Base-by-base conservation (phyloP, 192 early-diverging fungal genomes). In the Coemansia sp. region DNA sequence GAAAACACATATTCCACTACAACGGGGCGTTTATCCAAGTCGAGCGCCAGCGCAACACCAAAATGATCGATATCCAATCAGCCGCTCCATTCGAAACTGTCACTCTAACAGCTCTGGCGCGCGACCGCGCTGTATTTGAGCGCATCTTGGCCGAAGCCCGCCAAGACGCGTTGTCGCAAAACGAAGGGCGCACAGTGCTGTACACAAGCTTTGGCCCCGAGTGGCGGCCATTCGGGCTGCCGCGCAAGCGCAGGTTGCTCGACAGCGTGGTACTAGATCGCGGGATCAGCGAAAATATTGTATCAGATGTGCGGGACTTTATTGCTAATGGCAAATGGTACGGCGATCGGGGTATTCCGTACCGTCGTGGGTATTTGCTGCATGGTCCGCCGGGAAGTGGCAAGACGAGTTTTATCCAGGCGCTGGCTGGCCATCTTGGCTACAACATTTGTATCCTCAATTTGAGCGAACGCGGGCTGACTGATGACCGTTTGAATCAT, bases 221-320 rank as follows among this genome's bases (percentile, higher is more conserved):
- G 64, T 98, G 96, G 96, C 82, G 94, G 59, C 93, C 93, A 2
- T 97, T 98, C 84, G 96, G 96, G 3, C 82, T 92, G 64, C 96
- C 96, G 9, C 82, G 96, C 43, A 89, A 88, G 74, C 71, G 86
- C n/a, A 72, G 92, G 54, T 68, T 87, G 41, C 64, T 94, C 26
- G 74, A 85, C 26, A 91, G 88, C 38, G 93, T 90, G 6, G 90
- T 89, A 51, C 68, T 97, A 68, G 88, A 91, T 52, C 67, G 79
- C 22, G 88, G 86, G 4, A 72, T 90, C 21, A 84, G 80, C 43
- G 87, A 88, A 64, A 62, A 81, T 19, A 85, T 94, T 25, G 83
- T 93, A 5, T 57, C 82, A 5, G 91, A 93, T 58, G 89, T 92
- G 11, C 71, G 71, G 47, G 85, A 89, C 31, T 93, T 93, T 79